A percentile compares a stretch with the other conserved stretches of the same genome.
phyloP scores from a whole-genome alignment of 2,329 filamentous ascomycete genomes.

The Phoma herbarum region DNA sequence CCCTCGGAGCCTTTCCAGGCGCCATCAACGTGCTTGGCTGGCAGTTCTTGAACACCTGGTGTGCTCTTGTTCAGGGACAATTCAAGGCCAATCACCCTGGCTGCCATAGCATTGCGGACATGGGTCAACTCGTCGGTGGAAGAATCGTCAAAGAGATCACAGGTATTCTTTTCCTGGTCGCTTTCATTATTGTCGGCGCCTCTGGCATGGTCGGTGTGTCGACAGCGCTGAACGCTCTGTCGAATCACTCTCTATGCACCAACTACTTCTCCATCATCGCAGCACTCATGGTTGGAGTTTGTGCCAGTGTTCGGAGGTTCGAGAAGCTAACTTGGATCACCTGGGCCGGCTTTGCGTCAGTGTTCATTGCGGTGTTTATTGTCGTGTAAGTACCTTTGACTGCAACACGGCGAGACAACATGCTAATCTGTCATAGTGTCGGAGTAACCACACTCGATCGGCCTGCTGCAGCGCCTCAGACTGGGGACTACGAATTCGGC shows the following conservation, averaged over 20 bases:
- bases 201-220: slow-evolving; percentile 69
- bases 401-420: too few species aligned
- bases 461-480: slow-evolving; percentile 68
- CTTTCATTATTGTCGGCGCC: slow-evolving; percentile 65
- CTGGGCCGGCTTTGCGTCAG: slow-evolving; percentile 67
- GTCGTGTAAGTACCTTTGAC: slow-evolving; percentile 52
- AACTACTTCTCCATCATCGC: slow-evolving; percentile 68
- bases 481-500: slow-evolving; percentile 67
- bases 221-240: slow-evolving; percentile 68
- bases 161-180: slow-evolving; percentile 65
- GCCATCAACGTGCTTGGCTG: slow-evolving; percentile 59
- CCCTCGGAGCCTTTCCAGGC: slow-evolving; percentile 59
- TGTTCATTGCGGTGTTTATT: slow-evolving; percentile 67
- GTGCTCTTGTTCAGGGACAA: slow-evolving; percentile 59
- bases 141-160: slow-evolving; percentile 59
- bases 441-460: slow-evolving; percentile 66
- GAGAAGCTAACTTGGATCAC: slow-evolving; percentile 70
- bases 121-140: slow-evolving; percentile 66
- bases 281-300: slow-evolving; percentile 59
- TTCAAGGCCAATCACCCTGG: slow-evolving; percentile 62
- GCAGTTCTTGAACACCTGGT: slow-evolving; percentile 60
- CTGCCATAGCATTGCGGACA: slow-evolving; percentile 65
- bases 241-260: slow-evolving; percentile 66
- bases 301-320: slow-evolving; percentile 66
- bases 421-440: slow-evolving; percentile 45